Conservation (phyloP, 176 grass and related monocot species). For the Juncus effusus region DNA sequence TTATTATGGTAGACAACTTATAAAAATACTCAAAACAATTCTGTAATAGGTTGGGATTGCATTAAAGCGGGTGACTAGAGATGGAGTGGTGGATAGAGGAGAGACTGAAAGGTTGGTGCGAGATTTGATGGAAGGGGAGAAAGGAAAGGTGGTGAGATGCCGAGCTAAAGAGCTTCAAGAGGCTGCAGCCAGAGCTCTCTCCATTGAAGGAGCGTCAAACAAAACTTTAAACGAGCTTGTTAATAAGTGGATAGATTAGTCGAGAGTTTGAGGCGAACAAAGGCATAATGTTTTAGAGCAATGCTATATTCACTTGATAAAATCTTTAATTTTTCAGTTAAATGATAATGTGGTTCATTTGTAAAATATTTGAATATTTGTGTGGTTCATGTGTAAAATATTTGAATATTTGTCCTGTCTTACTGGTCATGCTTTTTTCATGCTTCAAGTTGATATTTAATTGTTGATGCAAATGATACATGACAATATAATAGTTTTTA, state of each 20-base stretch:
- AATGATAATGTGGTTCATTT: background rate
- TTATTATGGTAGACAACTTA: no score
- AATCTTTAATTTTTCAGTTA: background rate
- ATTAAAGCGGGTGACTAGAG: background rate
- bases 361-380: no score
- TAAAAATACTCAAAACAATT: no score
- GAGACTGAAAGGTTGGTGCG: conserved; percentile 31
- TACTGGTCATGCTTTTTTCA: no score
- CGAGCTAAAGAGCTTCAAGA: conserved; percentile 23
- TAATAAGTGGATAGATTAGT: conserved; percentile 32
- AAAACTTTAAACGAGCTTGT: conserved; percentile 15
- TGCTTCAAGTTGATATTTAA: no score
- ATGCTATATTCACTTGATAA: background rate
- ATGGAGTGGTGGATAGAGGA: conserved; percentile 29
- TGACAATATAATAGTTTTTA: no score
- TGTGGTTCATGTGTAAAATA: no score
- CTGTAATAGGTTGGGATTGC: conserved; percentile 19
- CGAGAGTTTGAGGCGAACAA: no score
- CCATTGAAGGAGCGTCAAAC: conserved; percentile 24
- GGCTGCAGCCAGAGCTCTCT: conserved; percentile 20
- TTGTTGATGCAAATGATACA: no score
- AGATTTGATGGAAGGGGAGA: conserved; percentile 43
- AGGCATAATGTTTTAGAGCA: no score
- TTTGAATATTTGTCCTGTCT: no score
- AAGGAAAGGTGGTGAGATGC: conserved; percentile 26